Evolutionary conservation across 1,139 yeast genomes (phyloP).

Genomic region (Pichia sp.): DNA sequence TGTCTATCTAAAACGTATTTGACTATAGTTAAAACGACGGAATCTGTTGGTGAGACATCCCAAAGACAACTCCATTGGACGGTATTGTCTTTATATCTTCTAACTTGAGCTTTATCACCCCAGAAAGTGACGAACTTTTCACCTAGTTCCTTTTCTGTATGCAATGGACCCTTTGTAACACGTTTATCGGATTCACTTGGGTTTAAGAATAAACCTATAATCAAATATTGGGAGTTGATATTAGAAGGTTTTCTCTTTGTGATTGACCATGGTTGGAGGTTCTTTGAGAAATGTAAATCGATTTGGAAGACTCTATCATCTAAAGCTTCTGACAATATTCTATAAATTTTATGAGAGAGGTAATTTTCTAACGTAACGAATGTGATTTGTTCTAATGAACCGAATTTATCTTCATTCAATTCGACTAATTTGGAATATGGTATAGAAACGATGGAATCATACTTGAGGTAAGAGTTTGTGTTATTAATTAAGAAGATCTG

Average conservation of each 20-base stretch:
- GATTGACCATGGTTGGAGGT: slow-evolving; percentile 38
- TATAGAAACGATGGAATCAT: slow-evolving; percentile 60
- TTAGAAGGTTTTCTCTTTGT: slow-evolving; percentile 56
- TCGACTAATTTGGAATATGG: slow-evolving; percentile 31
- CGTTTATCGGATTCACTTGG: slow-evolving; percentile 74
- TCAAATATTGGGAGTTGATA: slow-evolving; percentile 34
- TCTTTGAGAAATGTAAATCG: slow-evolving; percentile 35
- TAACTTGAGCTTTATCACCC: slow-evolving; percentile 82
- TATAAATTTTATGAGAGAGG: slow-evolving; percentile 57
- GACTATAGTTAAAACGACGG: slow-evolving; percentile 65
- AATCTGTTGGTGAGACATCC: slow-evolving; percentile 51
- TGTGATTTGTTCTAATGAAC: slow-evolving; percentile 72
- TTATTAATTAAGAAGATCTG: slow-evolving; percentile 74
- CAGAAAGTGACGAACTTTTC: slow-evolving; percentile 79
- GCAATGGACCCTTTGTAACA: slow-evolving; percentile 82
- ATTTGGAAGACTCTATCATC: slow-evolving; percentile 59
- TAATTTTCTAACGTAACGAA: slow-evolving; percentile 70
- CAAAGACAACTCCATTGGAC: slow-evolving; percentile 91
- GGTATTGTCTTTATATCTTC: slow-evolving; percentile 89
- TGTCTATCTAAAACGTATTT: slow-evolving; percentile 65
- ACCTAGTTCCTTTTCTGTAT: slow-evolving; percentile 50
- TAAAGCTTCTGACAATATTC: slow-evolving; percentile 60
- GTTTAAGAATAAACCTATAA: slow-evolving; percentile 69
- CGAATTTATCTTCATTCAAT: slow-evolving; percentile 43
- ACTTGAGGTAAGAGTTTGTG: slow-evolving; percentile 54